Conservation (phyloP, 2,329 filamentous ascomycete species). For the Colletotrichum chlorophyti region DNA sequence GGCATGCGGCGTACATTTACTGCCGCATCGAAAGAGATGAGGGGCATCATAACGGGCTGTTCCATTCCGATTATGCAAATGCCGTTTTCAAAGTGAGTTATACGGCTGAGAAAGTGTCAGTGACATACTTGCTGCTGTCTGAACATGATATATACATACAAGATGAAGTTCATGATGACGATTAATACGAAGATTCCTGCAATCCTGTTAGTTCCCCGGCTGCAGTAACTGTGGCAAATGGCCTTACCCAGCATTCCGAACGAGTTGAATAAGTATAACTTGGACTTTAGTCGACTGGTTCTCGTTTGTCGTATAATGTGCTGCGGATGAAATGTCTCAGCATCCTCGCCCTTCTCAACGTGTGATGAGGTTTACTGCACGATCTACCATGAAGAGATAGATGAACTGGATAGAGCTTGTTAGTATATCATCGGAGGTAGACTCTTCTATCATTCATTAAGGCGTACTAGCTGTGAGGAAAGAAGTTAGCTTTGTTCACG, state of each 20-base stretch:
- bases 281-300: slow-evolving; percentile 12
- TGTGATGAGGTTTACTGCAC: background rate
- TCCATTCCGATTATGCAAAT: slow-evolving; percentile 15
- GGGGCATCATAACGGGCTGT: background rate
- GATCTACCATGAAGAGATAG: slow-evolving; percentile 24
- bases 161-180: slow-evolving; percentile 22
- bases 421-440: too few relatives aligned
- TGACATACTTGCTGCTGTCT: rapidly evolving
- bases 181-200: slow-evolving; percentile 13
- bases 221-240: rapidly evolving
- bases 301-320: slow-evolving; percentile 22
- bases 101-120: background rate
- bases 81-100: slow-evolving; percentile 6
- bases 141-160: background rate
- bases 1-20: slow-evolving; percentile 2
- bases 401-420: too few relatives aligned
- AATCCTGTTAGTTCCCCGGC: background rate
- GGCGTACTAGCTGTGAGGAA: too few relatives aligned
- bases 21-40: slow-evolving; percentile 21
- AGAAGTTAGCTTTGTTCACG: too few relatives aligned
- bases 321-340: background rate
- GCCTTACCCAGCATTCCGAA: slow-evolving; percentile 22
- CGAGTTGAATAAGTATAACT: slow-evolving; percentile 10
- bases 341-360: rapidly evolving
- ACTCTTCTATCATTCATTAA: too few relatives aligned